Percentiles rank a stretch among this genome's conserved stretches.
Evolutionary conservation across 805 yeast species (phyloP).

Genomic region (Candida germanica): DNA sequence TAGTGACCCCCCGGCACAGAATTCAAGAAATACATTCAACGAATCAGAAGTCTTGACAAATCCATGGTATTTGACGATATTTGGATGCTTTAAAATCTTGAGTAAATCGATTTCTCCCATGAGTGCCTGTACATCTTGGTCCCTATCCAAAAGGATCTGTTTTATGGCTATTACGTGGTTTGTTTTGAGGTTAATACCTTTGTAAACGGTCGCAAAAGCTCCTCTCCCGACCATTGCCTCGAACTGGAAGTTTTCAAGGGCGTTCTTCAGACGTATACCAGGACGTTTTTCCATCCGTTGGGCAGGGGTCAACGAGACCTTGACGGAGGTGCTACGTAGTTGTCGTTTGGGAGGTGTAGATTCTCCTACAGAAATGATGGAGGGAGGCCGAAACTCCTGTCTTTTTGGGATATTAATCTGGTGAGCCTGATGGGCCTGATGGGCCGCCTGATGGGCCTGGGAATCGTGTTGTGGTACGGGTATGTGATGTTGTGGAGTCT

Average conservation of each 20-base stretch:
- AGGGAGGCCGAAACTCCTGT: no score
- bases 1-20: slow-evolving; percentile 60
- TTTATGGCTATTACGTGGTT: slow-evolving; percentile 76
- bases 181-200: slow-evolving; percentile 64
- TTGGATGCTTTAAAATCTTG: slow-evolving; percentile 60
- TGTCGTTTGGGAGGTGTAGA: slow-evolving; percentile 18
- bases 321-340: slow-evolving; percentile 29
- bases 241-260: slow-evolving; percentile 49
- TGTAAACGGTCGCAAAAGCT: slow-evolving; percentile 85
- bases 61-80: slow-evolving; percentile 67
- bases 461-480: not conserved
- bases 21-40: slow-evolving; percentile 62
- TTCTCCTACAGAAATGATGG: no score
- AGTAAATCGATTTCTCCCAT: slow-evolving; percentile 70
- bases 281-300: slow-evolving; percentile 46
- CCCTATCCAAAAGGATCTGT: slow-evolving; percentile 60
- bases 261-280: slow-evolving; percentile 36
- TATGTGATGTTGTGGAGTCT: not conserved
- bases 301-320: slow-evolving; percentile 48
- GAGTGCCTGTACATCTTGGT: slow-evolving; percentile 40
- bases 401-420: no score
- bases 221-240: slow-evolving; percentile 79
- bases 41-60: slow-evolving; percentile 53
- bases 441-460: not conserved
- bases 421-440: not conserved